phyloP scores from a whole-genome alignment of 176 grass and related monocot genomes.

The Dactylis glomerata region DNA sequence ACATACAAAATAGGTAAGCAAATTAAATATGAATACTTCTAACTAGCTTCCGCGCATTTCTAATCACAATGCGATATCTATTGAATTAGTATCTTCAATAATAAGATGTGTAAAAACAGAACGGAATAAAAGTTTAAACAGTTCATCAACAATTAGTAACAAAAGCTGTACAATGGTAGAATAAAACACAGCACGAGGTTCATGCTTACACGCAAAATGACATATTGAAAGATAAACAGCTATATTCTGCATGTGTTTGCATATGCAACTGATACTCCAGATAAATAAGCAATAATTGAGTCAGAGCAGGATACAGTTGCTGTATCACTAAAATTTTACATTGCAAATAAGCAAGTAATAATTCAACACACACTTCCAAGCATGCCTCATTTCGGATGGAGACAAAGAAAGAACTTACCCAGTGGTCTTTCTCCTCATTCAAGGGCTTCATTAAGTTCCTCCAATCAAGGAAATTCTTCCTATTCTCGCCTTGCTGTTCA shows the following conservation, averaged over 20 bases:
- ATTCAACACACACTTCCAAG: background rate
- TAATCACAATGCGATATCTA: background rate
- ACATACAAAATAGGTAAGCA: background rate
- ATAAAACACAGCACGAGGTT: background rate
- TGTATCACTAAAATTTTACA: background rate
- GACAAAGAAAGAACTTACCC: constrained; percentile 50
- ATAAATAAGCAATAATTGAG: background rate
- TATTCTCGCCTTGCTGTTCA: constrained; percentile 77
- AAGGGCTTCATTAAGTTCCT: constrained; percentile 85
- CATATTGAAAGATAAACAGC: background rate
- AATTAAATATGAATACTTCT: background rate
- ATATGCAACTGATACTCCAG: constrained; percentile 12
- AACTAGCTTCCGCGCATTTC: background rate
- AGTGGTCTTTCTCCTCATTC: constrained; percentile 96
- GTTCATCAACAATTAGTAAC: constrained; percentile 1
- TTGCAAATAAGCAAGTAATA: background rate
- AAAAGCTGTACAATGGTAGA: background rate
- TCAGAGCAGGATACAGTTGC: background rate
- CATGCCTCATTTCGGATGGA: background rate
- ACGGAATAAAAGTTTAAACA: background rate
- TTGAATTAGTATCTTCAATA: background rate
- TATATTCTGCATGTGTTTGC: background rate
- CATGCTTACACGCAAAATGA: background rate
- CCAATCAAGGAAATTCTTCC: constrained; percentile 81
- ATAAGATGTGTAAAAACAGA: background rate